phyloP scores from a whole-genome alignment of 1,284 basidiomycete species.

The Sparassis latifolia region DNA sequence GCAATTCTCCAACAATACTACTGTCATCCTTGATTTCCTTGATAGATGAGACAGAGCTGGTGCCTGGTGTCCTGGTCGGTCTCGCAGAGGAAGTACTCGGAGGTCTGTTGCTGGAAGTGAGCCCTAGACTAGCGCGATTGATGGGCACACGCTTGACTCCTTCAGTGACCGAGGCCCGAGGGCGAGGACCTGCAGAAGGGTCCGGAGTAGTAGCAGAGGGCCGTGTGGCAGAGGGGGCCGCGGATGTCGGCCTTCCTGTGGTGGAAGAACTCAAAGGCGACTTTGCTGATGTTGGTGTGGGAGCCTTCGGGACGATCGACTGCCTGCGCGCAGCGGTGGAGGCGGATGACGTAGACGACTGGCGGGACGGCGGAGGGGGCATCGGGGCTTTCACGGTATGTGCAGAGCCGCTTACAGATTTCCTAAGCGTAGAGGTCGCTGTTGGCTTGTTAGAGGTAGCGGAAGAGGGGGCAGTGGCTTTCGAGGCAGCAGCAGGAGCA shows the following conservation, averaged over 20 bases:
- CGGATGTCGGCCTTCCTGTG: conserved; percentile 14
- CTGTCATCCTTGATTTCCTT: conserved; percentile 58
- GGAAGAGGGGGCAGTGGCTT: conserved; percentile 33
- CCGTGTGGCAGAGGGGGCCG: conserved; percentile 23
- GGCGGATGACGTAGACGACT: conserved; percentile 20
- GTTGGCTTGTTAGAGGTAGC: conserved; percentile 29
- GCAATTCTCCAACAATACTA: conserved; percentile 50
- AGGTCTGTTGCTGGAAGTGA: conserved; percentile 17
- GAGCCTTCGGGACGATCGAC: conserved; percentile 29
- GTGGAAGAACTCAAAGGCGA: conserved; percentile 23
- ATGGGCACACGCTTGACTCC: conserved; percentile 23
- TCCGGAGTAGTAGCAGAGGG: conserved; percentile 46
- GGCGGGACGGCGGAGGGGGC: conserved; percentile 29
- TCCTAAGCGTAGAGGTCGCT: conserved; percentile 39
- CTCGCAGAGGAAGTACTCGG: conserved; percentile 25
- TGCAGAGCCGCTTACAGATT: conserved; percentile 37
- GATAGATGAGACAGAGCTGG: conserved; percentile 63
- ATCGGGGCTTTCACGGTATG: conserved; percentile 37
- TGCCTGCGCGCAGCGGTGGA: conserved; percentile 18
- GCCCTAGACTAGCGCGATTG: conserved; percentile 22
- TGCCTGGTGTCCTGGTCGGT: conserved; percentile 34
- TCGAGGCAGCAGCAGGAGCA: conserved; percentile 30
- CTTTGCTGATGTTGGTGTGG: conserved; percentile 39
- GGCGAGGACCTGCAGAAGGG: conserved; percentile 21
- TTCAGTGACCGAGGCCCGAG: conserved; percentile 30